A percentile compares a stretch with the other conserved stretches of the same genome.
Evolutionary conservation across 805 yeast genomes (phyloP).

Genomic region (Ogataea trehalophila): DNA sequence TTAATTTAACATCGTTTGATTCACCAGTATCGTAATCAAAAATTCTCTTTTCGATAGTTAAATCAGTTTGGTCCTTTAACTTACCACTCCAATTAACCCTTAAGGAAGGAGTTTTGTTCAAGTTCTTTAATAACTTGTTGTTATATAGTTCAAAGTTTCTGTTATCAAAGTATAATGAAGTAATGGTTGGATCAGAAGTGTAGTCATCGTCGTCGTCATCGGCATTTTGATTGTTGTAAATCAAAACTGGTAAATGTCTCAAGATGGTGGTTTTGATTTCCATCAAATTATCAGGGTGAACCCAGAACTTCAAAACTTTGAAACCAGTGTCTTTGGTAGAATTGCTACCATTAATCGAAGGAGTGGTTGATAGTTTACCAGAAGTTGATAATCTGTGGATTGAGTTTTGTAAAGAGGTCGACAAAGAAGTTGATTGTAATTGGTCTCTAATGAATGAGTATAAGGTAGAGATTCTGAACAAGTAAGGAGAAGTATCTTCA

Average conservation of each 20-base stretch:
- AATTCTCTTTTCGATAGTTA: conserved; percentile 74
- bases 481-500: conserved; percentile 89
- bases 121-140: conserved; percentile 65
- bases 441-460: conserved; percentile 81
- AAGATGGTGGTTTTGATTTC: conserved; percentile 94
- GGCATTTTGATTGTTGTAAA: conserved; percentile 53
- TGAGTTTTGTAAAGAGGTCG: conserved; percentile 38
- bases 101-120: conserved; percentile 62
- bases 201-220: conserved; percentile 42
- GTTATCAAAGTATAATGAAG: conserved; percentile 86
- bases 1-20: conserved; percentile 54
- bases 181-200: conserved; percentile 74
- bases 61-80: conserved; percentile 68
- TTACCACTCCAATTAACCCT: conserved; percentile 91
- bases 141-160: conserved; percentile 79
- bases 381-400: conserved; percentile 43
- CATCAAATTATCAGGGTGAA: conserved; percentile 95
- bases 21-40: conserved; percentile 49
- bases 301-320: conserved; percentile 86
- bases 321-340: conserved; percentile 25
- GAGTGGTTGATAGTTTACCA: conserved; percentile 31
- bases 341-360: conserved; percentile 21
- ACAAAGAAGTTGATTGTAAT: conserved; percentile 34
- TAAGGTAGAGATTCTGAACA: conserved; percentile 75
- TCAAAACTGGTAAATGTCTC: conserved; percentile 88